Evolutionary conservation across 495 filamentous ascomycete species (phyloP).

Genomic region (Penicilliopsis zonata): DNA sequence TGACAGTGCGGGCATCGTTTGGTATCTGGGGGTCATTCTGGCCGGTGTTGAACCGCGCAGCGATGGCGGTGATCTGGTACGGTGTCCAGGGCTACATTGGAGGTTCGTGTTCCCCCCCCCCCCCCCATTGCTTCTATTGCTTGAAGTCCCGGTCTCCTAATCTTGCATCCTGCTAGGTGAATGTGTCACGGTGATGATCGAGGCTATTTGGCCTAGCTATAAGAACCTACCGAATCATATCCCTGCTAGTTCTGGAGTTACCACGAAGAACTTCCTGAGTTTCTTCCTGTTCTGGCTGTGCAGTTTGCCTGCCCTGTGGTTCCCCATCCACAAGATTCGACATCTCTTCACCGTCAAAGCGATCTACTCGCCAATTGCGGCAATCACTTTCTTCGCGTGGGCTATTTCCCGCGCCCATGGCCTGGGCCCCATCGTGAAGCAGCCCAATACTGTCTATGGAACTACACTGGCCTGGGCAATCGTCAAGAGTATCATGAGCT

Average conservation of each 20-base stretch:
- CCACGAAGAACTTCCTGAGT: slow-evolving; percentile 61
- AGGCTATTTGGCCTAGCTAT: slow-evolving; percentile 66
- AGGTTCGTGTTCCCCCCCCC: slow-evolving; percentile 25
- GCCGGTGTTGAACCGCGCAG: slow-evolving; percentile 84
- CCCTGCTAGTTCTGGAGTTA: slow-evolving; percentile 51
- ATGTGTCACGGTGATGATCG: slow-evolving; percentile 74
- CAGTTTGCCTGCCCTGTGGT: slow-evolving; percentile 78
- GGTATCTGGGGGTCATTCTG: slow-evolving; percentile 82
- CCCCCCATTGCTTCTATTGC: too few relatives aligned
- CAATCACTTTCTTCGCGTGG: slow-evolving; percentile 86
- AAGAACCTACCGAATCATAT: slow-evolving; percentile 56
- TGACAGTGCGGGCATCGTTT: slow-evolving; percentile 62
- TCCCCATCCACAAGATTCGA: slow-evolving; percentile 45
- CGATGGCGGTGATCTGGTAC: slow-evolving; percentile 69
- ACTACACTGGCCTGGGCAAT: slow-evolving; percentile 69
- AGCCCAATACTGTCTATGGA: slow-evolving; percentile 51
- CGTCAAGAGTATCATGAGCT: slow-evolving; percentile 73
- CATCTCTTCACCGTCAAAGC: slow-evolving; percentile 92
- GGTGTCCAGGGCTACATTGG: slow-evolving; percentile 72
- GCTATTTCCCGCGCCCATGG: slow-evolving; percentile 72
- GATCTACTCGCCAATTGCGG: slow-evolving; percentile 71
- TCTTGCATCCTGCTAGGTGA: slow-evolving; percentile 28
- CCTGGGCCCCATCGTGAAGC: slow-evolving; percentile 73
- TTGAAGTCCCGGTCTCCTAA: not conserved
- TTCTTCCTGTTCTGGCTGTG: slow-evolving; percentile 79